Evolutionary conservation across 768 basidiomycete species (phyloP), one percentile per base, ranked within the genome.

Genomic region (Hebeloma cylindrosporum): DNA sequence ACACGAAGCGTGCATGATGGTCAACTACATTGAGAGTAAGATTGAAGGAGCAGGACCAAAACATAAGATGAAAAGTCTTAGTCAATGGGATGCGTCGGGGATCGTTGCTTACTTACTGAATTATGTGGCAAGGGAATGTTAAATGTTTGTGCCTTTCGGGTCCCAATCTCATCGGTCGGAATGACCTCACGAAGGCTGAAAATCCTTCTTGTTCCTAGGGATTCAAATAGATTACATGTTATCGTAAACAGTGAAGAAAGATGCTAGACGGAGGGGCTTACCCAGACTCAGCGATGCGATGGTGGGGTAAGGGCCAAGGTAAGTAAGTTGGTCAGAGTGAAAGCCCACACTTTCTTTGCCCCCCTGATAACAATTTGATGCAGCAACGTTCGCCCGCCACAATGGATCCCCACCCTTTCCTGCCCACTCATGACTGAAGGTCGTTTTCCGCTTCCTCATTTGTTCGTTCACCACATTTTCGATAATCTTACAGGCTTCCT

Each of bases 311-410:
- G 89, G 89, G 7, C 89, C 90, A 5, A 92, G 70, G 65, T 85
- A 84, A 0, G 88, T 88, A 43, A 88, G 62, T 42, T 86, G 85
- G 61, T 92, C 89, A 3, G 88, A 83, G 60, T 92, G 90, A 57
- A 78, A 83, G 0, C 90, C 89, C 3, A 92, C 89, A 38, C 81
- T 80, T 61, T 90, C 88, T 58, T 84, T 83, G 27, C 77, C 74
- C n/a, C 88, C 88, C 59, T 83, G 78, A 48, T 92, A 92, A 52
- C 88, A 85, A 54, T 92, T 92, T 2, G 88, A 80, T 1, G 88
- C 89, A 3, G 89, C 89, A 17, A 92, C 88, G 52, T 91, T 92
- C 1, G 89, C 90, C 41, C 78, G 71, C 89, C 90, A 92, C 5
- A 50, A 52, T 21, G 57, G 44, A 25, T 51, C 57, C 10, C 39